Base-by-base conservation (phyloP, 805 yeast species). In the Candida pini region DNA sequence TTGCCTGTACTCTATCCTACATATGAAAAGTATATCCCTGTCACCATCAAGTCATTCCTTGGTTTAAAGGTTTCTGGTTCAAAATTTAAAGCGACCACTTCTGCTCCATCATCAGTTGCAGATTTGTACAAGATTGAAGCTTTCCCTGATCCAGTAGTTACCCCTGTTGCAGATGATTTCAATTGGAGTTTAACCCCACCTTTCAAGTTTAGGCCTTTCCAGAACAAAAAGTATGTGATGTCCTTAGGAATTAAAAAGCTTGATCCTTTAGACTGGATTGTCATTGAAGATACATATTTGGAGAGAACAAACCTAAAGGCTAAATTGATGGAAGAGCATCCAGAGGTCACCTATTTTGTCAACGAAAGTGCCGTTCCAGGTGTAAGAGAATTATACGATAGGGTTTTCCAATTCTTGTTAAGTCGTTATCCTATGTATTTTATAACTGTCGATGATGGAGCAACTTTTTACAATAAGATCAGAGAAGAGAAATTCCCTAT, bases 161-260 rank as follows among this genome's bases (percentile, higher is more conserved):
- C 35, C 1, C 54, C 74, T 2, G 64, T 64, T 4, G 46, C 43
- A 16, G 39, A 54, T 3, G 53, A 53, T 35, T 69, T 71, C 39
- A 49, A 68, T 14, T 78, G 80, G 76, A 37, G 54, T 10, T 41
- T 44, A 4, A 53, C 56, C 6, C 54, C 61, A 29, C 81, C 81
- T 0, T 49, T 55, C 29, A 62, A 62, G 15, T 73, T 39, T 28
- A 47, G 63, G 31, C 77, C 78, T 1, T 73, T 70, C 54, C 71
- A 69, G 40, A 63, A 65, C 34, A 71, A 66, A 1, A 55, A 49
- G n/a, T 73, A 79, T 46, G 70, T 68, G 41, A 57, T 81, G 56
- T 79, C 81, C 3, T 72, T 82, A 81, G 82, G 80, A 1, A 65
- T 80, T 33, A 62, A 67, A 39, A 63, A 68, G 49, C 48, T 67